Conservation (phyloP, 768 basidiomycete species). For the Coprinopsis strossmayeri region DNA sequence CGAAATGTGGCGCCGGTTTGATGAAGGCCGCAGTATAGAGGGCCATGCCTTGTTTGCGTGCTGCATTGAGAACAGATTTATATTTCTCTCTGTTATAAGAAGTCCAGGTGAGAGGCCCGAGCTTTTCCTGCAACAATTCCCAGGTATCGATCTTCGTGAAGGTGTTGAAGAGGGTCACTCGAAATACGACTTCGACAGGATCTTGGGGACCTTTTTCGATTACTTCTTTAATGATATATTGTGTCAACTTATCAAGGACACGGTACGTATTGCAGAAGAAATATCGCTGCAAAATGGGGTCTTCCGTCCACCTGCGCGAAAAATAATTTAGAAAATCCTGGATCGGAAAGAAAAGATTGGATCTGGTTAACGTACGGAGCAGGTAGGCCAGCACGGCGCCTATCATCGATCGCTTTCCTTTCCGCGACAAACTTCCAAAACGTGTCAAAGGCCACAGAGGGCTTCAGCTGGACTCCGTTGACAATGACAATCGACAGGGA, state of each 20-base stretch:
- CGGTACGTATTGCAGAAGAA: conserved; percentile 74
- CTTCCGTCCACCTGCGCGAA: conserved; percentile 65
- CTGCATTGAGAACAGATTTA: conserved; percentile 39
- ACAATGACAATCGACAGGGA: no score
- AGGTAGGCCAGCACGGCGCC: no score
- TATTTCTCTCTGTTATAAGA: conserved; percentile 50
- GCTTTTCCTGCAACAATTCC: conserved; percentile 44
- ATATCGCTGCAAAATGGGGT: conserved; percentile 46
- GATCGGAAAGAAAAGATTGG: no score
- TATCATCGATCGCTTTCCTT: conserved; percentile 50
- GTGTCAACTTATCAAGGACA: conserved; percentile 62
- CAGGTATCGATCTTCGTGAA: conserved; percentile 73
- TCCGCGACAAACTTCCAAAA: conserved; percentile 56
- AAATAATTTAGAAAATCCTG: no score
- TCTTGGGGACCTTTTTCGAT: conserved; percentile 61
- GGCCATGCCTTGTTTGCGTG: conserved; percentile 28
- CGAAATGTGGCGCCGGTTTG: conserved; percentile 60
- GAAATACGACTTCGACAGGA: conserved; percentile 60
- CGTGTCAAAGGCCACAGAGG: conserved; percentile 52
- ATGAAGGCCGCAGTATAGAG: conserved; percentile 71
- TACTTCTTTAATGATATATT: conserved; percentile 64
- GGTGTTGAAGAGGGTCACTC: conserved; percentile 61
- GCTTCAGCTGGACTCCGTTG: conserved; percentile 29
- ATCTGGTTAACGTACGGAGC: no score
- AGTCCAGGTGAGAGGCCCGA: conserved; percentile 59